A percentile compares a stretch with the other conserved stretches of the same genome.
These are phyloP conservation scores for Exophiala bonariae DNA, from an alignment of 2,329 filamentous ascomycete species.

Conservation along the genomic window DNA sequence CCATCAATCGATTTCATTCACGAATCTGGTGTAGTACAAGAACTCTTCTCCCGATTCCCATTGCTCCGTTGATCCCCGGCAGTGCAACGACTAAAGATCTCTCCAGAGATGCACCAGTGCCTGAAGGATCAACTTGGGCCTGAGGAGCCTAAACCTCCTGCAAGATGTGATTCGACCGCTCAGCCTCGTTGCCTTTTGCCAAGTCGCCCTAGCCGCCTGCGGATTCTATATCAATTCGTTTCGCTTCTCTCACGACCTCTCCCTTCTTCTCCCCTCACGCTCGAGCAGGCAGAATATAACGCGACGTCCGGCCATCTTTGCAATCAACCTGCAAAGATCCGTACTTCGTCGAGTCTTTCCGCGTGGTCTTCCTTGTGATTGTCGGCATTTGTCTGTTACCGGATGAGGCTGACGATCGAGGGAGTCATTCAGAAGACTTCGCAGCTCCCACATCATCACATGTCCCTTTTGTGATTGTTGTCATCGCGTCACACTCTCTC, in stretches of 20 bases:
- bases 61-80: not conserved
- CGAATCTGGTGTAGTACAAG: too few species aligned
- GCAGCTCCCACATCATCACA: constrained; percentile 51
- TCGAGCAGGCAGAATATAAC: constrained; percentile 28
- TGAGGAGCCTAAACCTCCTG: too few species aligned
- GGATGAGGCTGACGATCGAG: constrained; percentile 28
- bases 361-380: constrained; percentile 21
- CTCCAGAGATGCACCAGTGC: constrained; percentile 10
- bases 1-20: too few species aligned
- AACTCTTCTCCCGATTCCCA: not conserved
- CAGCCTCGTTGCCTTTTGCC: constrained; percentile 18
- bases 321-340: constrained; percentile 15
- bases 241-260: constrained; percentile 7
- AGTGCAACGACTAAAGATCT: not conserved
- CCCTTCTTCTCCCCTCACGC: constrained; percentile 26
- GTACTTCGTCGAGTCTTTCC: constrained; percentile 26
- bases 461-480: constrained; percentile 52
- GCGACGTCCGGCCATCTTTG: constrained; percentile 23
- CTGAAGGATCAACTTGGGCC: constrained; percentile 3
- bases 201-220: constrained; percentile 24
- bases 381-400: constrained; percentile 14
- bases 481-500: constrained; percentile 34
- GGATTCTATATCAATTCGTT: constrained; percentile 11
- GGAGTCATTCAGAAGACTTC: constrained; percentile 49
- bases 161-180: constrained; percentile 17